A percentile compares a stretch with the other conserved stretches of the same genome.
Conservation (phyloP, 768 basidiomycete genomes). For the Coprinopsis sp. region DNA sequence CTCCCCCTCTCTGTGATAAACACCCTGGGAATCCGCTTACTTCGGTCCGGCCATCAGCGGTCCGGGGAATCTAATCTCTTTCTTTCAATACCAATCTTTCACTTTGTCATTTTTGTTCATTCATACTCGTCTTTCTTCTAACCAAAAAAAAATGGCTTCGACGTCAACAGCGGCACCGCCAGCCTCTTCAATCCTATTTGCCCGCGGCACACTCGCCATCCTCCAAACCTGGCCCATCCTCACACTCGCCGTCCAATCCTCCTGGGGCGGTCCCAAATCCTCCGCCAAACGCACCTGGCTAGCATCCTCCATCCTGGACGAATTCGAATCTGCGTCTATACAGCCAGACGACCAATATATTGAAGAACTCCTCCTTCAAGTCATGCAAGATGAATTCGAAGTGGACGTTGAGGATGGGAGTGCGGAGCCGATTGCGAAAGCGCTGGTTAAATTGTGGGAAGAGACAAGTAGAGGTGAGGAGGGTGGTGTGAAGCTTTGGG, state of each 20-base stretch:
- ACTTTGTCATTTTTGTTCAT: not conserved
- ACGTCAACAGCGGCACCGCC: conserved; percentile 27
- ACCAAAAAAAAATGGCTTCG: not conserved
- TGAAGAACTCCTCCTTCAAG: conserved; percentile 76
- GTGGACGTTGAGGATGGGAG: conserved; percentile 81
- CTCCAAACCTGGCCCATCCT: conserved; percentile 83
- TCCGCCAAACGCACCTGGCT: conserved; percentile 78
- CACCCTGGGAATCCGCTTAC: too few species aligned
- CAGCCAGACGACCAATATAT: conserved; percentile 67
- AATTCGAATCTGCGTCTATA: conserved; percentile 56
- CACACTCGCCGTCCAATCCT: conserved; percentile 77
- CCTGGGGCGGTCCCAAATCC: conserved; percentile 81
- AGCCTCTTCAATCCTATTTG: conserved; percentile 63
- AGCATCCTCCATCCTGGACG: conserved; percentile 73
- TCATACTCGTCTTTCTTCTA: not conserved
- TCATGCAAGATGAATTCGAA: conserved; percentile 87
- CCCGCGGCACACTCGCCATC: conserved; percentile 80
- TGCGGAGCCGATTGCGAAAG: conserved; percentile 64
- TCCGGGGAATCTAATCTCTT: too few species aligned
- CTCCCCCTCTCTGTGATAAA: too few species aligned
- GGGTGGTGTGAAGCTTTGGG: conserved; percentile 53
- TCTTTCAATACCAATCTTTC: too few species aligned
- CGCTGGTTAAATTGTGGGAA: conserved; percentile 68
- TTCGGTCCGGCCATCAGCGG: too few species aligned
- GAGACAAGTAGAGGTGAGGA: conserved; percentile 41